Evolutionary conservation across 495 filamentous ascomycete species (phyloP).

Genomic region (Alectoria sarmentosa): DNA sequence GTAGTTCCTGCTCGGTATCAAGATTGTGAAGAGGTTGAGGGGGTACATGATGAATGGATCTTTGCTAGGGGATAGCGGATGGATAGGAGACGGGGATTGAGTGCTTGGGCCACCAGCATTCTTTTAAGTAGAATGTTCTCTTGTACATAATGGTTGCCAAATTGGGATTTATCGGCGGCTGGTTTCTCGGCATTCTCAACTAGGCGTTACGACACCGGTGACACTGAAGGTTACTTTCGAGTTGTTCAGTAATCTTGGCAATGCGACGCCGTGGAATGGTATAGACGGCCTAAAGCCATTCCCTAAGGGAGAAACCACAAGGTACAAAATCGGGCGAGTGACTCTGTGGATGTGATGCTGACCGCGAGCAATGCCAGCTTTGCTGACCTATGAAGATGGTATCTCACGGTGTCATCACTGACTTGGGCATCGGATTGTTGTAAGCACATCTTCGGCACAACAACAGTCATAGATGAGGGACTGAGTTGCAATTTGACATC

Average conservation of each 20-base stretch:
- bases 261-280: background rate
- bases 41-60: background rate
- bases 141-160: background rate
- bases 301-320: background rate
- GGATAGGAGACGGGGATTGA: background rate
- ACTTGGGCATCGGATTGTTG: slow-evolving; percentile 32
- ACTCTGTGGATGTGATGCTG: background rate
- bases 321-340: background rate
- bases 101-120: background rate
- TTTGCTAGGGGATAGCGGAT: background rate
- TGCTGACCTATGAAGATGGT: background rate
- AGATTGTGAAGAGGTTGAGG: background rate
- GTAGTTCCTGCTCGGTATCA: no score
- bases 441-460: slow-evolving; percentile 90
- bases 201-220: no score
- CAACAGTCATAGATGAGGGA: slow-evolving; percentile 62
- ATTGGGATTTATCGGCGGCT: background rate
- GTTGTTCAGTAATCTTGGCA: background rate
- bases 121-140: background rate
- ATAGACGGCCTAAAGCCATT: background rate
- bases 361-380: background rate
- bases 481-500: slow-evolving; percentile 99
- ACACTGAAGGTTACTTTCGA: no score
- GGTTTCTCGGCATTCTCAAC: background rate
- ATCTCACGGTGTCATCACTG: slow-evolving; percentile 8